phyloP scores from a whole-genome alignment of 2,329 filamentous ascomycete genomes.

The Epichloe aotearoae region DNA sequence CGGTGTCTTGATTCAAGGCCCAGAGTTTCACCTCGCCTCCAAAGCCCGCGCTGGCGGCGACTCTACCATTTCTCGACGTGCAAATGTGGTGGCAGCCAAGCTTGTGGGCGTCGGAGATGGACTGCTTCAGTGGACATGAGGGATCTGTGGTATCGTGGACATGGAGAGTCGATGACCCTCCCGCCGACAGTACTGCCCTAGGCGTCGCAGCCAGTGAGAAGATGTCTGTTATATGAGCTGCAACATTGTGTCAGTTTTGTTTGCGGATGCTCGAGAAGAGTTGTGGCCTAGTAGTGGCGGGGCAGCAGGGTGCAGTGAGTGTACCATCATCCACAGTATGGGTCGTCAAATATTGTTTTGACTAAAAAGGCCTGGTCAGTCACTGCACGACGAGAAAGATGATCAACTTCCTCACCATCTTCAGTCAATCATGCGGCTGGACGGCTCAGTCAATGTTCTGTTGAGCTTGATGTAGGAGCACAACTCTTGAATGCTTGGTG shows the following conservation, averaged over 20 bases:
- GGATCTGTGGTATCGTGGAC: conserved; percentile 62
- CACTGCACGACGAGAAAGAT: background rate
- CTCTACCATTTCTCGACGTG: conserved; percentile 52
- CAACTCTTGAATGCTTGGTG: conserved; percentile 4
- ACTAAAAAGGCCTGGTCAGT: conserved; percentile 38
- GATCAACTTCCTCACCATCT: conserved; percentile 15
- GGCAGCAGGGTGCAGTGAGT: conserved; percentile 11
- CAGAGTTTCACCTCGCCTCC: conserved; percentile 81
- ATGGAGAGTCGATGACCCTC: conserved; percentile 70
- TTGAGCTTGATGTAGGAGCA: conserved; percentile 4
- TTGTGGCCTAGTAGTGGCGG: conserved; percentile 9
- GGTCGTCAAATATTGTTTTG: conserved; percentile 93
- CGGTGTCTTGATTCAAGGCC: conserved; percentile 43
- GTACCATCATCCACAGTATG: conserved; percentile 81
- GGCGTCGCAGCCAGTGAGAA: conserved; percentile 69
- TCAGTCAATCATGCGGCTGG: background rate
- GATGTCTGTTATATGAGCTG: conserved; percentile 74
- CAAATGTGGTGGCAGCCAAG: conserved; percentile 86
- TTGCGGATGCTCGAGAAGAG: background rate
- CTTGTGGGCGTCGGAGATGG: conserved; percentile 66
- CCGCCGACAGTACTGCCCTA: conserved; percentile 65
- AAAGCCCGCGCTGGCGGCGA: conserved; percentile 77
- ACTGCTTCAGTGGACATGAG: conserved; percentile 66
- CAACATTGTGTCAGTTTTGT: conserved; percentile 4
- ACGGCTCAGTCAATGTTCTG: background rate